phyloP scores from a whole-genome alignment of 495 filamentous ascomycete species.

The Evernia prunastri region DNA sequence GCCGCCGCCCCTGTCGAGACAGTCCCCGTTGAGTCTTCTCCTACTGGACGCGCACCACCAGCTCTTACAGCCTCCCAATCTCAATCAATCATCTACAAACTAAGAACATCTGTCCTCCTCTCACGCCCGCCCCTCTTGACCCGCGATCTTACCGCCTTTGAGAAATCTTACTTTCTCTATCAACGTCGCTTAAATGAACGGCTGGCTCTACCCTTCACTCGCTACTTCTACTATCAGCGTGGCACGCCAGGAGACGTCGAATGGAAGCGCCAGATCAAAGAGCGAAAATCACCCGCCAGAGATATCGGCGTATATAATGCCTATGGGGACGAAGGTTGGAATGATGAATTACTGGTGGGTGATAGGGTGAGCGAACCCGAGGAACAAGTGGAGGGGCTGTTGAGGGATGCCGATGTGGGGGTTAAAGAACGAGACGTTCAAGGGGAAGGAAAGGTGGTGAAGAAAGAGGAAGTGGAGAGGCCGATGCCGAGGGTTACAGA shows the following conservation, averaged over 20 bases:
- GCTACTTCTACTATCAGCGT: conserved; percentile 93
- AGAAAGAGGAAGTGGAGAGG: conserved; percentile 60
- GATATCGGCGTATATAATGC: conserved; percentile 85
- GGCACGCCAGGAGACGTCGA: conserved; percentile 78
- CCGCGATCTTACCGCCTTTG: conserved; percentile 74
- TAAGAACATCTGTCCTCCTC: conserved; percentile 76
- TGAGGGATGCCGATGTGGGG: conserved; percentile 69
- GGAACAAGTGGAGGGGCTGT: conserved; percentile 55
- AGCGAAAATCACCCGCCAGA: conserved; percentile 66
- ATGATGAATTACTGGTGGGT: conserved; percentile 82
- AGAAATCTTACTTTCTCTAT: conserved; percentile 90
- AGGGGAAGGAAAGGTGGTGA: conserved; percentile 52
- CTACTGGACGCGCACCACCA: conserved; percentile 21
- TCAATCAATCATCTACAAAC: conserved; percentile 46
- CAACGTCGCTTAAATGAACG: conserved; percentile 96
- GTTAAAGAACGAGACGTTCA: conserved; percentile 57
- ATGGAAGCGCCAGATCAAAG: conserved; percentile 79
- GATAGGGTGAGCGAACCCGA: conserved; percentile 54
- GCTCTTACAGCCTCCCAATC: conserved; percentile 26
- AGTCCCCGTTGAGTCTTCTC: conserved; percentile 29
- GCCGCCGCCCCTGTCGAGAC: conserved; percentile 30
- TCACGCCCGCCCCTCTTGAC: conserved; percentile 85
- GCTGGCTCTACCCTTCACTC: conserved; percentile 77
- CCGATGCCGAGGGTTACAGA: conserved; percentile 67
- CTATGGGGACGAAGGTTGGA: conserved; percentile 74